Conservation (phyloP, 306 rosid genomes). For the Fragaria vesca region DNA sequence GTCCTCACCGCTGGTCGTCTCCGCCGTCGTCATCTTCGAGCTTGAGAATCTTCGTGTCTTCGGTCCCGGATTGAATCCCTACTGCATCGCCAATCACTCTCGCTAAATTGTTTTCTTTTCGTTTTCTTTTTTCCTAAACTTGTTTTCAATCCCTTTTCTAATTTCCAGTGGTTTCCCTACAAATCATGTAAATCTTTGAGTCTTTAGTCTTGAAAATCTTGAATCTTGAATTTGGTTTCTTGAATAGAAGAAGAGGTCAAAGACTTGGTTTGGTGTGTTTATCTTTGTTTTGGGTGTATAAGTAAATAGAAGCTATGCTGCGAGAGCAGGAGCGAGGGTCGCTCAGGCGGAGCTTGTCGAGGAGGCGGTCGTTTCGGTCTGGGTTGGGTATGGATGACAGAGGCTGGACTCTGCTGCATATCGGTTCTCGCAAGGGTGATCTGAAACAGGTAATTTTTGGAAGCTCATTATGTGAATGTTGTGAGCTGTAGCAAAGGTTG, state of each 20-base stretch:
- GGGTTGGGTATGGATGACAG: conserved; percentile 68
- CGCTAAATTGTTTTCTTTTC: conserved; percentile 49
- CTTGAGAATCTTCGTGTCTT: conserved; percentile 75
- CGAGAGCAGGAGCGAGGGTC: conserved; percentile 39
- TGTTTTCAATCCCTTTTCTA: neutral
- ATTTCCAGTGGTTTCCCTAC: neutral
- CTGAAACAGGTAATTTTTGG: conserved; percentile 48
- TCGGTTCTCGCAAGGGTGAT: conserved; percentile 75
- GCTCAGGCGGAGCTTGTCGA: conserved; percentile 47
- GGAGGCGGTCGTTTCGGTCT: conserved; percentile 53
- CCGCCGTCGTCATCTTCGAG: conserved; percentile 35
- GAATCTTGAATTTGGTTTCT: neutral
- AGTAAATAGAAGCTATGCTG: conserved; percentile 28
- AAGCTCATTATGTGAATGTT: neutral
- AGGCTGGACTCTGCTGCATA: conserved; percentile 85
- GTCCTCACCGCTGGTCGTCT: conserved; percentile 19
- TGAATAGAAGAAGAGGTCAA: neutral
- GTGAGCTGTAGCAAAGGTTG: neutral
- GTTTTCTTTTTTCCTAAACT: too few species aligned
- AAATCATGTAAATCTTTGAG: conserved; percentile 35
- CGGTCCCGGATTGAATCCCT: conserved; percentile 99
- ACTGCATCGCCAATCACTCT: conserved; percentile 79
- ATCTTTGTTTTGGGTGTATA: too few species aligned
- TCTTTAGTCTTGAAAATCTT: neutral
- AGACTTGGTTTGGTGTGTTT: neutral